Evolutionary conservation across 2,329 filamentous ascomycete species (phyloP).

Genomic region (Colletotrichum karsti): DNA sequence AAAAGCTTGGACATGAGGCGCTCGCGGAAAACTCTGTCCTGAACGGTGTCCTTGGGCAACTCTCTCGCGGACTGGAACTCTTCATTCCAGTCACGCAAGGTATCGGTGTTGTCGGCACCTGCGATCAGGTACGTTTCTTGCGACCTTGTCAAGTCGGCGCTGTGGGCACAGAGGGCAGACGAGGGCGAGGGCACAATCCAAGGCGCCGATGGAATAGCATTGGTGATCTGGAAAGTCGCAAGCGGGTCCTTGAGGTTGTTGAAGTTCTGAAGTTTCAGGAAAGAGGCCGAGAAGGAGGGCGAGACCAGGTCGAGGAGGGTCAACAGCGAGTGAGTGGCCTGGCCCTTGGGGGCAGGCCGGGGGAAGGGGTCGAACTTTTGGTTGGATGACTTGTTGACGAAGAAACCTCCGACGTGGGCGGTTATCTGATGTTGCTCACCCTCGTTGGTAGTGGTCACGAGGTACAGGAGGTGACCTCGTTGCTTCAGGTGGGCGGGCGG

Average conservation of each 20-base stretch:
- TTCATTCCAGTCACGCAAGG: constrained; percentile 97
- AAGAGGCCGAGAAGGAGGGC: constrained; percentile 80
- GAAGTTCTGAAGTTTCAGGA: constrained; percentile 81
- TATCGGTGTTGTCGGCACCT: constrained; percentile 93
- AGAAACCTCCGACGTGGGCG: constrained; percentile 93
- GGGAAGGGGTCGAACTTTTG: constrained; percentile 94
- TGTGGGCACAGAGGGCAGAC: constrained; percentile 74
- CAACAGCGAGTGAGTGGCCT: constrained; percentile 85
- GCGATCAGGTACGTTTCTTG: constrained; percentile 93
- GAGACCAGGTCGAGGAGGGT: constrained; percentile 82
- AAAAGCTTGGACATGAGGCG: constrained; percentile 94
- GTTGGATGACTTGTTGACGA: constrained; percentile 95
- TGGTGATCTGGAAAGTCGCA: constrained; percentile 94
- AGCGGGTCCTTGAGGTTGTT: constrained; percentile 88
- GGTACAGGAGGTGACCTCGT: constrained; percentile 91
- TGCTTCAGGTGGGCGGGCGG: constrained; percentile 91
- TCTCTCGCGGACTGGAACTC: constrained; percentile 98
- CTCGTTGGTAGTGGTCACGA: constrained; percentile 89
- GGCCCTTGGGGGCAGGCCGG: constrained; percentile 78
- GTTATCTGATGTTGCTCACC: constrained; percentile 96
- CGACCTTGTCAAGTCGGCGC: constrained; percentile 84
- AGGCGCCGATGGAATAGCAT: constrained; percentile 89
- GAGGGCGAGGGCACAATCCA: constrained; percentile 83
- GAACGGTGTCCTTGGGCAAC: constrained; percentile 90
- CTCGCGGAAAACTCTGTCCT: constrained; percentile 96